These are phyloP conservation scores for Leishmania aethiopica DNA, from an alignment of 208 protist species.

Conservation along the genomic window DNA sequence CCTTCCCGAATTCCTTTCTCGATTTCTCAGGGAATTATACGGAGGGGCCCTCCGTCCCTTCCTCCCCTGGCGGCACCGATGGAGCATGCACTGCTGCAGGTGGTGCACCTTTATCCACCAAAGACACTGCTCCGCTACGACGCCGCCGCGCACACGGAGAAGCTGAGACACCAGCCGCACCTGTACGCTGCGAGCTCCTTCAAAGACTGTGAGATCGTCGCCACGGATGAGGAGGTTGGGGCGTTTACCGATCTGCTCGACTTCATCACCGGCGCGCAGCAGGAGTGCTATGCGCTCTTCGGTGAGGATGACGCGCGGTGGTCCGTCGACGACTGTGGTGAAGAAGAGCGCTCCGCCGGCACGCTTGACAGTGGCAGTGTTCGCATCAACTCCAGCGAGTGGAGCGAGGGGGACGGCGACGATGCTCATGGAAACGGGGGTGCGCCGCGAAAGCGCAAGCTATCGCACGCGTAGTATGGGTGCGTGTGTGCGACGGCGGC, in stretches of 20 bases:
- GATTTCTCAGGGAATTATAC: background rate
- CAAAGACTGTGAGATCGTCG: constrained; percentile 18
- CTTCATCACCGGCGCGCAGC: constrained; percentile 57
- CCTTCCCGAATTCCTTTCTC: background rate
- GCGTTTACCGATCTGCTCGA: constrained; percentile 49
- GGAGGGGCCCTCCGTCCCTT: background rate
- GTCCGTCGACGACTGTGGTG: constrained; percentile 19
- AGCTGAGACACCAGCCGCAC: constrained; percentile 26
- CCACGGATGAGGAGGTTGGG: constrained; percentile 10
- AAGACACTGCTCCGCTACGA: constrained; percentile 29
- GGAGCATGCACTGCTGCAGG: constrained; percentile 29
- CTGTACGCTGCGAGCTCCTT: constrained; percentile 21
- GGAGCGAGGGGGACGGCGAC: constrained; percentile 34
- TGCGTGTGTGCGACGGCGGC: background rate
- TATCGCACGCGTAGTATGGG: background rate
- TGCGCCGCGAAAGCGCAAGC: constrained; percentile 19
- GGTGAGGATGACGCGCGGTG: constrained; percentile 37
- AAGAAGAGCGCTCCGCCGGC: background rate
- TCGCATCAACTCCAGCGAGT: constrained; percentile 35
- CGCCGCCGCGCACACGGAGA: constrained; percentile 17
- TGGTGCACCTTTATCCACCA: constrained; percentile 7
- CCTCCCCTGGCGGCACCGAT: background rate
- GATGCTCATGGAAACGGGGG: background rate
- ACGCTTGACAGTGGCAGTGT: constrained; percentile 22
- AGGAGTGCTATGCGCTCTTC: constrained; percentile 69